Percentiles rank a stretch among this genome's conserved stretches.
These are phyloP conservation scores for Penicillium griseofulvum DNA, from an alignment of 2,329 filamentous ascomycete species.

Conservation along the genomic window DNA sequence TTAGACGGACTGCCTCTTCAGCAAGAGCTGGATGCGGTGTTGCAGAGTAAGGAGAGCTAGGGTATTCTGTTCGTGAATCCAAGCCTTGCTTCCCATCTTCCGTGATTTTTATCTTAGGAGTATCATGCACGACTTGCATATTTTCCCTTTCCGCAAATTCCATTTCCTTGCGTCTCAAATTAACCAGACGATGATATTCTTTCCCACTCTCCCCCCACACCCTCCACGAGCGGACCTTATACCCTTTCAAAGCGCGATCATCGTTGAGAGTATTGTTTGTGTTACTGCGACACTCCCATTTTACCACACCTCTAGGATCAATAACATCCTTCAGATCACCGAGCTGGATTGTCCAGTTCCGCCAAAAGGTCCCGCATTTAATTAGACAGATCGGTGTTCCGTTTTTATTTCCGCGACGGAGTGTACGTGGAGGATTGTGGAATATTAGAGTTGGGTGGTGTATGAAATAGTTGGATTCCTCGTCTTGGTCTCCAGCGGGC, in stretches of 20 bases:
- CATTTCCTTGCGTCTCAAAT: constrained; percentile 4
- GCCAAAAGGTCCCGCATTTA: constrained; percentile 6
- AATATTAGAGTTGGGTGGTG: constrained; percentile 5
- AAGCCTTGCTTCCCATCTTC: neutral
- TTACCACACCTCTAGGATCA: constrained; percentile 15
- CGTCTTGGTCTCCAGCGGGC: neutral
- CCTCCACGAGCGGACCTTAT: constrained; percentile 15
- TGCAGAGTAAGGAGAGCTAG: neutral
- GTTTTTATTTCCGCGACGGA: constrained; percentile 5
- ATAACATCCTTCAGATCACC: constrained; percentile 4
- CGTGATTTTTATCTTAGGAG: neutral
- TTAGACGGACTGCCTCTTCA: constrained; percentile 6
- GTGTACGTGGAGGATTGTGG: constrained; percentile 7
- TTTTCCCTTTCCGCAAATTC: neutral
- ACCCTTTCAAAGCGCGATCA: constrained; percentile 9
- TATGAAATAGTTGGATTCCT: constrained; percentile 12
- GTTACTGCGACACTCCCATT: constrained; percentile 11
- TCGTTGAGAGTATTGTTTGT: constrained; percentile 6
- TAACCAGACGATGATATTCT: constrained; percentile 10
- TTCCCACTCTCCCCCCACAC: constrained; percentile 15
- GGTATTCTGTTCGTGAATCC: neutral
- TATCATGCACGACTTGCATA: neutral
- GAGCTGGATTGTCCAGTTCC: constrained; percentile 13
- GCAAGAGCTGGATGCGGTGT: neutral
- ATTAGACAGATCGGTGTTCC: constrained; percentile 13